A percentile compares a stretch with the other conserved stretches of the same genome.
These are phyloP conservation scores for Eruca vesicaria DNA, from an alignment of 441 rosid genomes.

Conservation along the genomic window DNA sequence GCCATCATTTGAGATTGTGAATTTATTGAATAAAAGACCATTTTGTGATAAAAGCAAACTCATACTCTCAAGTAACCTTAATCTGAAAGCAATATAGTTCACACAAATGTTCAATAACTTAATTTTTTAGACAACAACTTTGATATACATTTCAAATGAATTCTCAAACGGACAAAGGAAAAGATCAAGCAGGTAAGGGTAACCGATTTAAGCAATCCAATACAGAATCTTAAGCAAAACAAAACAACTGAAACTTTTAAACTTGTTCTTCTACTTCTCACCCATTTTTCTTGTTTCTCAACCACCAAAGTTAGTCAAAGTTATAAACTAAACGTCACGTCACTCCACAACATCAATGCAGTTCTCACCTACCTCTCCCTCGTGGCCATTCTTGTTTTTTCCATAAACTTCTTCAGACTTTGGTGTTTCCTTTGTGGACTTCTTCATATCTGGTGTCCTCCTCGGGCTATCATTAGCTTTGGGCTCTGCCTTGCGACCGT, in stretches of 20 bases:
- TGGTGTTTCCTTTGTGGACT: slow-evolving; percentile 24
- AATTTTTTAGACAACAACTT: not conserved
- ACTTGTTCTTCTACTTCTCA: slow-evolving; percentile 13
- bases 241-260: not conserved
- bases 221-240: not conserved
- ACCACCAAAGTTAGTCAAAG: slow-evolving; percentile 35
- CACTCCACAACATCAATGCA: slow-evolving; percentile 19
- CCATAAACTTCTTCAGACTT: not conserved
- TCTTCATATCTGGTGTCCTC: slow-evolving; percentile 28
- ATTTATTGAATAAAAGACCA: too few relatives aligned
- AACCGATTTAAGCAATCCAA: not conserved
- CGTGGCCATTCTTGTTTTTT: slow-evolving; percentile 9
- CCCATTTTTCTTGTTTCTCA: slow-evolving; percentile 14
- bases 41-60: too few relatives aligned
- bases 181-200: not conserved
- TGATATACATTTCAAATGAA: not conserved
- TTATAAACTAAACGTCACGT: slow-evolving; percentile 9
- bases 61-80: not conserved
- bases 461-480: slow-evolving; percentile 36
- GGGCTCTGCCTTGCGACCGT: slow-evolving; percentile 42
- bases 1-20: too few relatives aligned
- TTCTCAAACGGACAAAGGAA: not conserved
- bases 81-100: not conserved
- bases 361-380: slow-evolving; percentile 18
- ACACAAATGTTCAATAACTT: not conserved